phyloP scores from a whole-genome alignment of 495 filamentous ascomycete species.

The Penicillium macrosclerotiorum region DNA sequence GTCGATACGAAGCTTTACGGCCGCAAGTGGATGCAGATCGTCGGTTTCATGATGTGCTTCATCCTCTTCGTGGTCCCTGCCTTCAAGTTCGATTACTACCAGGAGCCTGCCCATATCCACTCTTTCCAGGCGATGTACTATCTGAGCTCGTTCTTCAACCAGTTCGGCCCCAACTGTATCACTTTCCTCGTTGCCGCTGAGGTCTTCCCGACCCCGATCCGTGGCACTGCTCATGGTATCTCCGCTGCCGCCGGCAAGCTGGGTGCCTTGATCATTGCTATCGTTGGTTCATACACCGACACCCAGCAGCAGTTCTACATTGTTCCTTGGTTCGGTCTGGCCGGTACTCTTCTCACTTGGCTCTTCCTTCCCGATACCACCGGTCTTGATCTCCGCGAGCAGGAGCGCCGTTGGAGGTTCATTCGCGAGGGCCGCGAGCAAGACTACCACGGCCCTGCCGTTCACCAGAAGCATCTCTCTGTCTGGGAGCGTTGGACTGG shows the following conservation, averaged over 20 bases:
- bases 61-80: slow-evolving; percentile 82
- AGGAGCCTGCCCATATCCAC: slow-evolving; percentile 58
- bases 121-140: slow-evolving; percentile 91
- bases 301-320: slow-evolving; percentile 75
- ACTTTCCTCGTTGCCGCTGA: slow-evolving; percentile 90
- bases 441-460: slow-evolving; percentile 84
- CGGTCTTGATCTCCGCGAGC: slow-evolving; percentile 87
- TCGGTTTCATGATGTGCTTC: slow-evolving; percentile 84
- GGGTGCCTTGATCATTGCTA: slow-evolving; percentile 75
- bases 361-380: slow-evolving; percentile 89
- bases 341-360: slow-evolving; percentile 71
- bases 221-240: slow-evolving; percentile 85
- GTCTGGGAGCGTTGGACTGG: slow-evolving; percentile 62
- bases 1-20: slow-evolving; percentile 91
- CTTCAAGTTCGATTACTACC: slow-evolving; percentile 80
- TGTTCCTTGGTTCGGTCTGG: slow-evolving; percentile 87
- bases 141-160: slow-evolving; percentile 88
- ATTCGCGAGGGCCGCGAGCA: slow-evolving; percentile 68
- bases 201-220: slow-evolving; percentile 82
- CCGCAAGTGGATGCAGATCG: slow-evolving; percentile 83
- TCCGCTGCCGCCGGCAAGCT: slow-evolving; percentile 78
- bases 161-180: slow-evolving; percentile 88
- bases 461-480: slow-evolving; percentile 80
- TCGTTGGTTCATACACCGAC: slow-evolving; percentile 84
- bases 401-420: slow-evolving; percentile 81